phyloP scores from a whole-genome alignment of 2,329 filamentous ascomycete species.

The Whalleya microplaca region DNA sequence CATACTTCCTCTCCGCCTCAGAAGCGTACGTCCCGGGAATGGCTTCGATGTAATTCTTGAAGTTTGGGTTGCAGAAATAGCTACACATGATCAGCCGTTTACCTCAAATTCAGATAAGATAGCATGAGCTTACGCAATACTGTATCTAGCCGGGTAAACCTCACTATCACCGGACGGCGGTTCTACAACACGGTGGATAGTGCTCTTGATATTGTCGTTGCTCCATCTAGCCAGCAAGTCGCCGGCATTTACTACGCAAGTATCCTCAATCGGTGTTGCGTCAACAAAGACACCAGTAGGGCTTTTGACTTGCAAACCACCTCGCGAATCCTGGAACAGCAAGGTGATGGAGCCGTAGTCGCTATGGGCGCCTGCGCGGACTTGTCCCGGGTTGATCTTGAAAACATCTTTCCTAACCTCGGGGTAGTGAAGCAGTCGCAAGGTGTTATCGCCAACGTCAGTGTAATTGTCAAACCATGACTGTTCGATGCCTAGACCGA shows the following conservation, averaged over 20 bases:
- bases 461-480: slow-evolving; percentile 78
- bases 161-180: slow-evolving; percentile 65
- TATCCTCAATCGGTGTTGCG: slow-evolving; percentile 78
- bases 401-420: slow-evolving; percentile 69
- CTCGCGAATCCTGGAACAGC: slow-evolving; percentile 60
- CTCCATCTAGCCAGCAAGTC: slow-evolving; percentile 87
- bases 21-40: slow-evolving; percentile 74
- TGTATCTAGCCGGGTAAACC: slow-evolving; percentile 77
- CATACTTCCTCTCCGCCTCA: slow-evolving; percentile 76
- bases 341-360: slow-evolving; percentile 66
- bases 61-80: slow-evolving; percentile 91
- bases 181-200: slow-evolving; percentile 87
- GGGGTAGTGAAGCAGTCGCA: slow-evolving; percentile 79
- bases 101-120: not conserved
- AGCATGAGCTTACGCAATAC: slow-evolving; percentile 67
- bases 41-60: slow-evolving; percentile 74
- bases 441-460: slow-evolving; percentile 69
- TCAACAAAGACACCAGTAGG: slow-evolving; percentile 80
- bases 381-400: slow-evolving; percentile 66
- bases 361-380: slow-evolving; percentile 78
- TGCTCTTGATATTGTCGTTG: slow-evolving; percentile 90
- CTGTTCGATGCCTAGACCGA: slow-evolving; percentile 75
- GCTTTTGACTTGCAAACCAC: slow-evolving; percentile 45
- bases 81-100: slow-evolving; percentile 37
- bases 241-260: slow-evolving; percentile 87